Evolutionary conservation across 306 rosid genomes (phyloP).

Genomic region (Fragaria nilgerrensis): DNA sequence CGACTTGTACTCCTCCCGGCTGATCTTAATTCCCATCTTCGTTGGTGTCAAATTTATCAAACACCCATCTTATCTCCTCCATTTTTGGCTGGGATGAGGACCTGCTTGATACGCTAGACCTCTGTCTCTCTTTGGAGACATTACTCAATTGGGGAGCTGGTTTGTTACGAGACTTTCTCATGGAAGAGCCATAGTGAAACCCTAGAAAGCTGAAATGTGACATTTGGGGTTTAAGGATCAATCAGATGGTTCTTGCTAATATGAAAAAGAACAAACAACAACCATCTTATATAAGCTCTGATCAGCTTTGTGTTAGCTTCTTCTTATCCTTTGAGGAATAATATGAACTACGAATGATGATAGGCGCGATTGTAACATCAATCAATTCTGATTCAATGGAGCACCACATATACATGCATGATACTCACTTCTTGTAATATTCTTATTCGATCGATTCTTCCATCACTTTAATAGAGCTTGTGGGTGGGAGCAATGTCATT

Average conservation of each 20-base stretch:
- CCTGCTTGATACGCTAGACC: slow-evolving; percentile 7
- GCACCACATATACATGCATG: neutral
- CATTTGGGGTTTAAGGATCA: slow-evolving; percentile 19
- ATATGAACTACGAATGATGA: neutral
- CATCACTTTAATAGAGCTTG: neutral
- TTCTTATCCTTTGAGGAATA: slow-evolving; percentile 2
- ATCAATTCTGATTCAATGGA: neutral
- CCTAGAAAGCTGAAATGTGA: slow-evolving; percentile 42
- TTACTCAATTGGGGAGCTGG: slow-evolving; percentile 10
- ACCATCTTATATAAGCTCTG: neutral
- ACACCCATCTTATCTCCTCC: slow-evolving; percentile 69
- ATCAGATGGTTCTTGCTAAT: neutral
- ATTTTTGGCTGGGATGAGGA: slow-evolving; percentile 33
- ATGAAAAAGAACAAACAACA: neutral
- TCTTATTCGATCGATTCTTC: slow-evolving; percentile 15
- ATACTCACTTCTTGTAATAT: neutral
- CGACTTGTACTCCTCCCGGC: slow-evolving; percentile 62
- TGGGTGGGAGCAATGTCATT: neutral
- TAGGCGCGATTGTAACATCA: neutral
- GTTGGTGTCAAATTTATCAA: slow-evolving; percentile 68
- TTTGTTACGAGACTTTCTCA: slow-evolving; percentile 3
- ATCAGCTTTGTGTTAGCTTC: neutral
- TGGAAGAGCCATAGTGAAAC: slow-evolving; percentile 28
- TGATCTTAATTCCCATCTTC: slow-evolving; percentile 67
- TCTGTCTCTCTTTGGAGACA: slow-evolving; percentile 32